These are phyloP conservation scores for Alternaria gansuensis DNA, from an alignment of 2,329 filamentous ascomycete species.

Conservation along the genomic window DNA sequence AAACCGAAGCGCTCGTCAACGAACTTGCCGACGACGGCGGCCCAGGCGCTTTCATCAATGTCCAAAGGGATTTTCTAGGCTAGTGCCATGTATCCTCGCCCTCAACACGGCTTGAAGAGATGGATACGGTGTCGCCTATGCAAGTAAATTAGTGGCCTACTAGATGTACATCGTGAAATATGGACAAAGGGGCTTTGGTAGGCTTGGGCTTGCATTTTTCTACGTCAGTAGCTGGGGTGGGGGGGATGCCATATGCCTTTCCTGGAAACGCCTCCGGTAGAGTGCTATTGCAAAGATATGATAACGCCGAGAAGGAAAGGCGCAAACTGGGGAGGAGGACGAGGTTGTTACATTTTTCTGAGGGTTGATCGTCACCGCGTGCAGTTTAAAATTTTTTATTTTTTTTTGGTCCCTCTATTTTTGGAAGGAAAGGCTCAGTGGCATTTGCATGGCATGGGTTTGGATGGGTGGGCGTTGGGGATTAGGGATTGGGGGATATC, in stretches of 20 bases:
- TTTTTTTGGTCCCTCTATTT: background rate
- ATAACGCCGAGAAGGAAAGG: background rate
- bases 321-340: background rate
- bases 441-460: background rate
- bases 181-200: slow-evolving; percentile 9
- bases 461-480: background rate
- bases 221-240: slow-evolving; percentile 2
- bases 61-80: slow-evolving; percentile 53
- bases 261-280: background rate
- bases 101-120: background rate
- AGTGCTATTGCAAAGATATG: background rate
- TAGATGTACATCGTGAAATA: slow-evolving; percentile 1
- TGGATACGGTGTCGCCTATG: background rate
- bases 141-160: slow-evolving; percentile 4
- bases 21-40: slow-evolving; percentile 82
- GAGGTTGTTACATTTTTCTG: background rate
- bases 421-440: background rate
- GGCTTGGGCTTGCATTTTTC: slow-evolving; percentile 5
- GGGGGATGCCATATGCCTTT: background rate
- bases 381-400: background rate
- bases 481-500: background rate
- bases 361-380: background rate
- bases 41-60: slow-evolving; percentile 82
- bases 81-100: slow-evolving; percentile 21
- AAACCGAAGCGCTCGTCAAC: slow-evolving; percentile 86